Percentiles rank a stretch among this genome's conserved stretches.
Conservation (phyloP, 2,329 filamentous ascomycete genomes). For the Cladobotryum protrusum region DNA sequence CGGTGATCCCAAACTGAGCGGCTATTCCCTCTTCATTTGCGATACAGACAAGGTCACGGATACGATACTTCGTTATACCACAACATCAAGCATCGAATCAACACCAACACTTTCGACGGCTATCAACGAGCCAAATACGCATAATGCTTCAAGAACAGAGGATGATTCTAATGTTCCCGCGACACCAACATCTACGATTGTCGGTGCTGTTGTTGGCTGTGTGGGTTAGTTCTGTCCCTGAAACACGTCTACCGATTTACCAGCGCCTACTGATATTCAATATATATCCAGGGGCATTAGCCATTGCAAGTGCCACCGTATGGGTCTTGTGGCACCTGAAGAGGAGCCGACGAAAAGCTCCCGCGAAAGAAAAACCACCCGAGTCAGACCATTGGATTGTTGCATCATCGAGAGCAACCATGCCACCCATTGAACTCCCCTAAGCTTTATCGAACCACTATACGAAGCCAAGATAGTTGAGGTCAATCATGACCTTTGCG, state of each 20-base stretch:
- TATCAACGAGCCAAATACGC: no score
- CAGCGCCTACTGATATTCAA: background rate
- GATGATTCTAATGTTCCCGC: background rate
- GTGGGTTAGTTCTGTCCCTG: constrained; percentile 10
- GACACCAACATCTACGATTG: constrained; percentile 1
- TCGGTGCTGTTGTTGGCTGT: constrained; percentile 11
- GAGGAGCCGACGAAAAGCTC: background rate
- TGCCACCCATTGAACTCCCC: no score
- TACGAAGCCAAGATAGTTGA: no score
- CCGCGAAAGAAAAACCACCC: background rate
- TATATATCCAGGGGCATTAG: constrained; percentile 2
- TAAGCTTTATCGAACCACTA: no score
- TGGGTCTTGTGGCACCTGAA: constrained; percentile 9
- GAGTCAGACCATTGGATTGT: background rate
- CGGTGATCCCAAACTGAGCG: constrained; percentile 9
- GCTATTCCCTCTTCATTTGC: constrained; percentile 18
- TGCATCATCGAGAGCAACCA: no score
- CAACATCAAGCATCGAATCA: background rate
- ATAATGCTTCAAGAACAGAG: background rate
- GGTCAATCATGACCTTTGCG: no score
- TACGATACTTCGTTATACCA: constrained; percentile 15
- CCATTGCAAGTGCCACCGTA: background rate
- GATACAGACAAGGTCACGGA: constrained; percentile 15
- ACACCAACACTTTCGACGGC: background rate
- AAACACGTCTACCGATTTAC: background rate